These are phyloP conservation scores for Aristolochia fimbriata DNA, from an alignment of 164 flowering plant species.

Conservation along the genomic window DNA sequence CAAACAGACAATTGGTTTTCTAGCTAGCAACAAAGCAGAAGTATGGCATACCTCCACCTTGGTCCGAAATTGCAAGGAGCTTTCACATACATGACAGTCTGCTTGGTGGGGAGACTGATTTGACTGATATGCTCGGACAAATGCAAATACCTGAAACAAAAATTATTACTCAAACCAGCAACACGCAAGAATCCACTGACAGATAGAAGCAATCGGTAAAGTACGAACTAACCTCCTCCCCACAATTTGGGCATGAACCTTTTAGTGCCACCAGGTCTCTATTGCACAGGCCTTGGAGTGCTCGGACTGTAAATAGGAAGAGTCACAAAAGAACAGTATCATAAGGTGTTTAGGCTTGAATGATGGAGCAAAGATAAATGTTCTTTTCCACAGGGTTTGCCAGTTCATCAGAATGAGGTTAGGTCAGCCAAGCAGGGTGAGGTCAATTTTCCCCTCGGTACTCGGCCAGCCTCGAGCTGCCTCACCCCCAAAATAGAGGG, in stretches of 20 bases:
- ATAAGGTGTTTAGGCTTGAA: too few relatives aligned
- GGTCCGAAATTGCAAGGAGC: constrained; percentile 67
- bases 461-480: too few relatives aligned
- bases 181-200: not conserved
- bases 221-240: constrained; percentile 64
- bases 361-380: too few relatives aligned
- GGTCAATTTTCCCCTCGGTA: too few relatives aligned
- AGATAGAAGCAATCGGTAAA: too few relatives aligned
- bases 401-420: too few relatives aligned
- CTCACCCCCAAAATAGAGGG: too few relatives aligned
- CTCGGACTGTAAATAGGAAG: constrained; percentile 41
- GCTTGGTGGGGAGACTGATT: constrained; percentile 58
- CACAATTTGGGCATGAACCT: constrained; percentile 90
- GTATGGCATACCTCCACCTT: constrained; percentile 59
- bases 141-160: constrained; percentile 80
- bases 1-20: too few relatives aligned
- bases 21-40: not conserved
- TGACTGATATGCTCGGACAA: constrained; percentile 50
- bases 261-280: constrained; percentile 88
- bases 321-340: too few relatives aligned
- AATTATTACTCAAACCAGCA: not conserved
- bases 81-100: constrained; percentile 82
- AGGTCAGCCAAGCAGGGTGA: too few relatives aligned
- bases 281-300: constrained; percentile 73
- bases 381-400: too few relatives aligned